A percentile compares a stretch with the other conserved stretches of the same genome.
phyloP scores from a whole-genome alignment of 1,284 basidiomycete species.

The Cystobasidium sp. region DNA sequence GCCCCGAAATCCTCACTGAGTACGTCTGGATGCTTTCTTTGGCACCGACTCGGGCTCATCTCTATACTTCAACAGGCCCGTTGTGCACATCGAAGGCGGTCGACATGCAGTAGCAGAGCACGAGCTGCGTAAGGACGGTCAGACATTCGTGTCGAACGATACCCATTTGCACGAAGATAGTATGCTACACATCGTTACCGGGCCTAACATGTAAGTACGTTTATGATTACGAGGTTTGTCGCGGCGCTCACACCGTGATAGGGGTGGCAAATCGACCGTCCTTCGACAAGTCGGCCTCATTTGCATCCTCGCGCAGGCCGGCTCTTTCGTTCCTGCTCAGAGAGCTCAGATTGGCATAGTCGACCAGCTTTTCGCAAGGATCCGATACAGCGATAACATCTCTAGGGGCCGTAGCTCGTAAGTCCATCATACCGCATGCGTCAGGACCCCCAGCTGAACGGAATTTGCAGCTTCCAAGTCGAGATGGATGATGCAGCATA shows the following conservation, averaged over 20 bases:
- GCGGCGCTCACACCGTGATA: slow-evolving; percentile 37
- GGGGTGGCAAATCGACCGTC: slow-evolving; percentile 77
- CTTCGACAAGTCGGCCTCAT: slow-evolving; percentile 91
- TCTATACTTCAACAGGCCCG: slow-evolving; percentile 60
- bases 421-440: slow-evolving; percentile 62
- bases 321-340: slow-evolving; percentile 89
- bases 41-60: neutral
- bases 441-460: slow-evolving; percentile 36
- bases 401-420: slow-evolving; percentile 76
- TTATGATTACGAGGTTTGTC: neutral
- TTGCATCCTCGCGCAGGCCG: slow-evolving; percentile 86
- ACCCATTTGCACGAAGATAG: slow-evolving; percentile 63
- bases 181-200: slow-evolving; percentile 80
- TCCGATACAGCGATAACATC: slow-evolving; percentile 95
- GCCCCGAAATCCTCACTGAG: slow-evolving; percentile 61
- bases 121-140: slow-evolving; percentile 74
- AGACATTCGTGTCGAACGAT: slow-evolving; percentile 82
- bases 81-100: slow-evolving; percentile 73
- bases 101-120: slow-evolving; percentile 93
- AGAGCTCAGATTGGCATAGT: slow-evolving; percentile 79
- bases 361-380: slow-evolving; percentile 86
- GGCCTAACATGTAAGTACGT: slow-evolving; percentile 85
- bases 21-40: neutral
- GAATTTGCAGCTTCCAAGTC: slow-evolving; percentile 51
- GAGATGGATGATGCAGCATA: slow-evolving; percentile 61